Percentiles rank a stretch among this genome's conserved stretches.
phyloP scores from a whole-genome alignment of 345 rosid genomes.

The Combretum micranthum region DNA sequence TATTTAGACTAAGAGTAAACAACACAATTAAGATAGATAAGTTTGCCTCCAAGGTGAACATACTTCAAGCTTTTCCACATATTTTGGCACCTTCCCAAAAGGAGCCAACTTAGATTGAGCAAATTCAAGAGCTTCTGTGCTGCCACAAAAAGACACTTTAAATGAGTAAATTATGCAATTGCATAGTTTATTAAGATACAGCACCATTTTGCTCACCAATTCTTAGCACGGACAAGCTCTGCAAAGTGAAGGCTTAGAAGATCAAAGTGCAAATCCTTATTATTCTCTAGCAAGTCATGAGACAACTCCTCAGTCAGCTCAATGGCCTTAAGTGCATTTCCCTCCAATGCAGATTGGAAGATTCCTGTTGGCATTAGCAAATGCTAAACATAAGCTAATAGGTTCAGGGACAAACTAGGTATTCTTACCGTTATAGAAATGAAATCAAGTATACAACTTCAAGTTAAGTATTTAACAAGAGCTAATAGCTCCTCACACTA shows the following conservation, averaged over 20 bases:
- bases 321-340: constrained; percentile 77
- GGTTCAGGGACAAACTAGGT: too few species aligned
- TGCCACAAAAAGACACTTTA: constrained; percentile 30
- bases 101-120: constrained; percentile 69
- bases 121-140: constrained; percentile 86
- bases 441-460: too few species aligned
- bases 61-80: constrained; percentile 83
- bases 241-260: constrained; percentile 88
- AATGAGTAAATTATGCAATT: constrained; percentile 8
- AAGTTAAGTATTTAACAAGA: too few species aligned
- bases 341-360: constrained; percentile 50
- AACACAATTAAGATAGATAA: too few species aligned
- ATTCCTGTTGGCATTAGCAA: constrained; percentile 36
- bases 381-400: too few species aligned
- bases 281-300: constrained; percentile 59
- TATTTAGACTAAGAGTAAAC: too few species aligned
- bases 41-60: constrained; percentile 20
- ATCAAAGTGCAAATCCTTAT: constrained; percentile 78
- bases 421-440: too few species aligned
- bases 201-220: constrained; percentile 38
- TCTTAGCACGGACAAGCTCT: constrained; percentile 54
- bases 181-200: neutral
- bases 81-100: constrained; percentile 62
- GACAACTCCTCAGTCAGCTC: constrained; percentile 82
- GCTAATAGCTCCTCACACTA: too few species aligned